phyloP scores from a whole-genome alignment of 768 basidiomycete species.

The Leucosporidium yakuticum region DNA sequence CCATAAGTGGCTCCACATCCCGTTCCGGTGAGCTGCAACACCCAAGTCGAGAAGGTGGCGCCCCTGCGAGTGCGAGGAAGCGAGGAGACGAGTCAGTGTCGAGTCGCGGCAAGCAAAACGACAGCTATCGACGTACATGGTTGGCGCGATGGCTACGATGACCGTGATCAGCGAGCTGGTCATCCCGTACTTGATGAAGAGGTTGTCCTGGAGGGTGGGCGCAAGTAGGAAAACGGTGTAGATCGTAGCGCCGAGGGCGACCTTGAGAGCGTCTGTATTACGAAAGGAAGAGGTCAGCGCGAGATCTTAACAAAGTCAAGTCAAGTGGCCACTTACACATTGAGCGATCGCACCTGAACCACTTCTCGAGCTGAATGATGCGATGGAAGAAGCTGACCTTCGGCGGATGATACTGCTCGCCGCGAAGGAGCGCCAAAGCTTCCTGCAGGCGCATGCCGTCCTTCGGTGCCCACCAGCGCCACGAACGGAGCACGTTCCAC shows the following conservation, averaged over 20 bases:
- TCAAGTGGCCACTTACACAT: conserved; percentile 1
- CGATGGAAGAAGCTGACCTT: conserved; percentile 1
- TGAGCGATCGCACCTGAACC: conserved; percentile 19
- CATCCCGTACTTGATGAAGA: conserved; percentile 27
- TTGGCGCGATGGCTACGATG: conserved; percentile 27
- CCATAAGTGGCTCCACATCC: conserved; percentile 28
- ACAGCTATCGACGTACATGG: not conserved
- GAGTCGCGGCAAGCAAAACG: not conserved
- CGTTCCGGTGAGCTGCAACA: conserved; percentile 28
- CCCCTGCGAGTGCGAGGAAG: not conserved
- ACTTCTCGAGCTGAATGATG: conserved; percentile 6
- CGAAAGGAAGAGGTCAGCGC: not conserved
- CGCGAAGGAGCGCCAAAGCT: conserved; percentile 23
- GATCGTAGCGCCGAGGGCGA: conserved; percentile 26
- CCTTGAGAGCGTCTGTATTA: conserved; percentile 12
- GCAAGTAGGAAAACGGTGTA: conserved; percentile 31
- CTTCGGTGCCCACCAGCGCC: not conserved
- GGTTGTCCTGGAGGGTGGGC: conserved; percentile 7
- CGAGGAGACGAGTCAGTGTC: not conserved
- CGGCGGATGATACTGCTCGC: conserved; percentile 8
- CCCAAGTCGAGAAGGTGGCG: conserved; percentile 24
- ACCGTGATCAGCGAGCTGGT: conserved; percentile 17
- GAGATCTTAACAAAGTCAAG: not conserved
- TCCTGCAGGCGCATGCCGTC: conserved; percentile 22
- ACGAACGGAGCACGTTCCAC: not conserved